phyloP scores from a whole-genome alignment of 2,329 filamentous ascomycete species.

The Sclerotinia nivalis region DNA sequence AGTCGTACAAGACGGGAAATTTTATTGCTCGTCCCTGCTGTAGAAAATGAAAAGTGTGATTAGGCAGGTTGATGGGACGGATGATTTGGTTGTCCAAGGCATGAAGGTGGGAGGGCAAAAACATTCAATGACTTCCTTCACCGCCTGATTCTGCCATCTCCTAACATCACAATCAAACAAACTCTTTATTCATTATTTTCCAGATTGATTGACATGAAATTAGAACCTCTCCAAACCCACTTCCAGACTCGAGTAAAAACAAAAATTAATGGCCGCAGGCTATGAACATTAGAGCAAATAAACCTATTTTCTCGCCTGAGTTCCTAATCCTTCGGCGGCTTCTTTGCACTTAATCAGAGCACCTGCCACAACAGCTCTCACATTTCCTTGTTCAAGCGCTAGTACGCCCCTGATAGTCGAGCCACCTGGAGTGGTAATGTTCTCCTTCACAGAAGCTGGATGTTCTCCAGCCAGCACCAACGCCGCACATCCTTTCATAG shows the following conservation, averaged over 20 bases:
- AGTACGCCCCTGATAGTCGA: conserved; percentile 17
- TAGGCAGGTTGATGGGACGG: not conserved
- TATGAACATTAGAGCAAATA: not conserved
- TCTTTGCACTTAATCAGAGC: conserved; percentile 20
- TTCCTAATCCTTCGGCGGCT: conserved; percentile 17
- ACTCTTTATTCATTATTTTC: not conserved
- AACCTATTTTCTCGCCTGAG: not conserved
- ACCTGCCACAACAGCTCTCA: conserved; percentile 14
- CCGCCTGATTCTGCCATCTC: not conserved
- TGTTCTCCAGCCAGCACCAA: conserved; percentile 50
- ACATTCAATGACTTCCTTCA: not conserved
- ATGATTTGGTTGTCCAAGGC: not conserved
- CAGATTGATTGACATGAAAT: not conserved
- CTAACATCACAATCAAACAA: not conserved
- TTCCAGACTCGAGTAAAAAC: not conserved
- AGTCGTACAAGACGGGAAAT: not conserved
- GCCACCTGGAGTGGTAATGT: conserved; percentile 38
- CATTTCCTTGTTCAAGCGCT: conserved; percentile 15
- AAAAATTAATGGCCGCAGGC: not conserved
- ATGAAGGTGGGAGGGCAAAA: not conserved
- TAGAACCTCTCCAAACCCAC: not conserved
- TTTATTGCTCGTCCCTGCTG: not conserved
- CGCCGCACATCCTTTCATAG: conserved; percentile 52
- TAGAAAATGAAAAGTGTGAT: not conserved
- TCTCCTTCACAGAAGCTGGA: conserved; percentile 53